Evolutionary conservation across 2,329 filamentous ascomycete genomes (phyloP).

Genomic region (Apiospora rasikravindrae): DNA sequence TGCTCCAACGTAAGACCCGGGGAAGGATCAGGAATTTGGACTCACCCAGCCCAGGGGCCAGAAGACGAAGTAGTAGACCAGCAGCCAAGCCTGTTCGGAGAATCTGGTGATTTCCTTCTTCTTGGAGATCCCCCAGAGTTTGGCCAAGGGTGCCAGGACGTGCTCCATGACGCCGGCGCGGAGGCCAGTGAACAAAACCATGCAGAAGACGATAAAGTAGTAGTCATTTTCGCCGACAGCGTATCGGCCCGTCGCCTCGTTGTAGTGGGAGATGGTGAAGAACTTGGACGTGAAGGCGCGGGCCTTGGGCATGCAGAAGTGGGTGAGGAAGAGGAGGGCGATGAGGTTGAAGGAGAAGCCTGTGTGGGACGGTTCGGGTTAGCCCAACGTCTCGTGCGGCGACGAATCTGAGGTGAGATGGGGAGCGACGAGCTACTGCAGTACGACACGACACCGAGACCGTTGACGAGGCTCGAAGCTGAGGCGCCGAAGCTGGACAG

Average conservation of each 20-base stretch:
- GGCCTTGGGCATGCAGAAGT: slow-evolving; percentile 81
- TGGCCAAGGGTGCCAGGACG: slow-evolving; percentile 78
- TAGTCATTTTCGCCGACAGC: slow-evolving; percentile 79
- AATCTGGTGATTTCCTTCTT: slow-evolving; percentile 81
- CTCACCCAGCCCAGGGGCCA: slow-evolving; percentile 85
- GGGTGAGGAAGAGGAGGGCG: slow-evolving; percentile 80
- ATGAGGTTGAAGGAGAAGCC: slow-evolving; percentile 87
- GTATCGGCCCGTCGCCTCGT: slow-evolving; percentile 71
- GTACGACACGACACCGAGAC: slow-evolving; percentile 10
- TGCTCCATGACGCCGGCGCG: slow-evolving; percentile 89
- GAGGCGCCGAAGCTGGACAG: not conserved
- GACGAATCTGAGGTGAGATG: not conserved
- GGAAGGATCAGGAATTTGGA: slow-evolving; percentile 23
- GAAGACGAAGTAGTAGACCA: slow-evolving; percentile 81
- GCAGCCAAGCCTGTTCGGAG: slow-evolving; percentile 91
- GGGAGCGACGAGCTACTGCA: slow-evolving; percentile 8
- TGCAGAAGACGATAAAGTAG: slow-evolving; percentile 77
- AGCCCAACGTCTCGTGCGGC: not conserved
- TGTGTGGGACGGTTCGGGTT: slow-evolving; percentile 40
- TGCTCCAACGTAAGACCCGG: not conserved
- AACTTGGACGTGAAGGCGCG: slow-evolving; percentile 84
- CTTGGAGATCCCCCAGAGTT: slow-evolving; percentile 72
- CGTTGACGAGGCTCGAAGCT: not conserved
- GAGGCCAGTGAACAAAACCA: slow-evolving; percentile 85
- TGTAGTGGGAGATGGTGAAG: slow-evolving; percentile 85